These are phyloP conservation scores for Eurotiales sp. DNA, from an alignment of 2,329 filamentous ascomycete genomes.

Conservation along the genomic window DNA sequence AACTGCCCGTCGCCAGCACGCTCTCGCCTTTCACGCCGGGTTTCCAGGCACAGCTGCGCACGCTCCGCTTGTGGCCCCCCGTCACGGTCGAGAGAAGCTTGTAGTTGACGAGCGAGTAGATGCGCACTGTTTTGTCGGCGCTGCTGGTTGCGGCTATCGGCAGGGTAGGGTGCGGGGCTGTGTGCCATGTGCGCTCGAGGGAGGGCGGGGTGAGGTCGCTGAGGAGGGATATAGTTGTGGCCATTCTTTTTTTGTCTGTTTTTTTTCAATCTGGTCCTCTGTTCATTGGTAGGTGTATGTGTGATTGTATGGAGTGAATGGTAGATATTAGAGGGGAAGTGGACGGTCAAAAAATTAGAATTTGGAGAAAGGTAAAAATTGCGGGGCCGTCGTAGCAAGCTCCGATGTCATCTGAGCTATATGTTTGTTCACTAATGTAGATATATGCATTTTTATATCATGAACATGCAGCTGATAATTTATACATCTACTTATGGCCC, in stretches of 20 bases:
- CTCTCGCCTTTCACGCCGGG: slow-evolving; percentile 63
- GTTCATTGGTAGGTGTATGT: too few species aligned
- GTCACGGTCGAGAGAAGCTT: slow-evolving; percentile 73
- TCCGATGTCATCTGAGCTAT: too few species aligned
- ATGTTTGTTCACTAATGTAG: too few species aligned
- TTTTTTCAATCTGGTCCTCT: too few species aligned
- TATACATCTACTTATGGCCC: too few species aligned
- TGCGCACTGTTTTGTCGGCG: slow-evolving; percentile 77
- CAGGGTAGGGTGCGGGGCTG: slow-evolving; percentile 77
- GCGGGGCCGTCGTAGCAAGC: too few species aligned
- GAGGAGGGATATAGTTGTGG: slow-evolving; percentile 38
- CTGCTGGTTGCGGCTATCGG: slow-evolving; percentile 87
- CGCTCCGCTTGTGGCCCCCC: slow-evolving; percentile 84
- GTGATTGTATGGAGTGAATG: too few species aligned
- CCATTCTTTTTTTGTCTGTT: not conserved
- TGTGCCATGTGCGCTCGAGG: slow-evolving; percentile 72
- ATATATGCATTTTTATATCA: too few species aligned
- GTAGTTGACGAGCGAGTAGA: slow-evolving; percentile 83
- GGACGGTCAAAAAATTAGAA: too few species aligned
- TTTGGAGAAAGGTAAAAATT: too few species aligned
- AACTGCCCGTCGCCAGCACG: slow-evolving; percentile 86
- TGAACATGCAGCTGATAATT: too few species aligned
- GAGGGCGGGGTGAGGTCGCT: slow-evolving; percentile 53
- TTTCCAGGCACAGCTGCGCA: slow-evolving; percentile 87
- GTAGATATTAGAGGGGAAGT: too few species aligned